Base-by-base conservation (phyloP, 306 rosid species). In the Acmispon strigosus region DNA sequence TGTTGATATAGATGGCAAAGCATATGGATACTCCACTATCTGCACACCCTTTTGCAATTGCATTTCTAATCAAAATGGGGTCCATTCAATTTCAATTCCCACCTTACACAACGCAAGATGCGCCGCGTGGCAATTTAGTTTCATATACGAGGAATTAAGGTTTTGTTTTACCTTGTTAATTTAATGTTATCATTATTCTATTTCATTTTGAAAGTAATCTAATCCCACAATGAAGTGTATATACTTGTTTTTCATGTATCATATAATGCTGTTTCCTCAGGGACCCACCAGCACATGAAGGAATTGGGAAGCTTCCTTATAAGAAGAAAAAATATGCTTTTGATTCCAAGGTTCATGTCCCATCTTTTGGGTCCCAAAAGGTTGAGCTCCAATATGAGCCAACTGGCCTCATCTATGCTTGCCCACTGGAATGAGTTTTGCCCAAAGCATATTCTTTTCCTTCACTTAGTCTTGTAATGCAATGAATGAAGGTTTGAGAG, bases 1-100 rank as follows among this genome's bases (percentile, higher is more conserved):
- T 72, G 74, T 61, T 8, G 8, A 69, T 54, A 73, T 76, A 62
- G 55, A 53, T 64, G 44, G 74, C 16, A n/a, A 44, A 68, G 42
- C 64, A 71, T 37, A 66, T 84, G 87, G 88, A 83, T 83, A 24
- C 76, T 86, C 92, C 87, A 92, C 90, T 80, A 0, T 71, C 20
- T 3, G 36, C 34, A 27, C 3, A 47, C 22, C 41, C 50, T 58
- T 74, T 70, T 61, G 37, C 54, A 76, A 84, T 84, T 83, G 89
- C 72, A 59, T 75, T 76, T 81, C 77, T 34, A 62, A 76, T 83
- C 86, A 63, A 72, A 36, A 64, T 77, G 84, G 85, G 86, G 77
- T 27, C 82, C 88, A 57, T 20, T 51, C 64, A 7, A 60, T 54
- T 32, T 32, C 37, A 32, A 32, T 32, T 22, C 81, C 80, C 87